These are phyloP conservation scores for Brasenia schreberi DNA, from an alignment of 164 flowering plant genomes.

Conservation along the genomic window DNA sequence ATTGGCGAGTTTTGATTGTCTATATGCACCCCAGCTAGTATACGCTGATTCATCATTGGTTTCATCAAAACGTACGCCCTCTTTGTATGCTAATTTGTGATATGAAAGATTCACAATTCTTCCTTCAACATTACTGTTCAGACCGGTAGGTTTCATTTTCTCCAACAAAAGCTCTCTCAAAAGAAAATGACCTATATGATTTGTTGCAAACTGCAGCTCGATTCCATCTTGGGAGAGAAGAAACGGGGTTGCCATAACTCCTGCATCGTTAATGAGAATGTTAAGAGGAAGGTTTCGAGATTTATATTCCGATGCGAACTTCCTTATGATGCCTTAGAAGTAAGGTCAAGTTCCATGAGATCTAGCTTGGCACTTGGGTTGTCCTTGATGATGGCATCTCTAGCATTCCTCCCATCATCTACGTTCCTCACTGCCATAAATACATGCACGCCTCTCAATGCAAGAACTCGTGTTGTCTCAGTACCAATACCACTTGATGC, in stretches of 20 bases:
- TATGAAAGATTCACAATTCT: constrained; percentile 76
- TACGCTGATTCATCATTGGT: constrained; percentile 55
- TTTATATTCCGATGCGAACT: constrained; percentile 44
- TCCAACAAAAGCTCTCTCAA: constrained; percentile 64
- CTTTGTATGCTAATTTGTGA: constrained; percentile 34
- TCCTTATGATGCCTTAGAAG: constrained; percentile 59
- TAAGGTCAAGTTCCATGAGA: constrained; percentile 66
- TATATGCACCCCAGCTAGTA: constrained; percentile 30
- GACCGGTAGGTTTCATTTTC: constrained; percentile 54
- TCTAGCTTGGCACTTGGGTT: constrained; percentile 52
- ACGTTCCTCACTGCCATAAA: constrained; percentile 65
- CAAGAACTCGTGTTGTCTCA: constrained; percentile 73
- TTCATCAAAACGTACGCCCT: constrained; percentile 60
- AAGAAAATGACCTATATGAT: constrained; percentile 78
- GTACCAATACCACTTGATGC: constrained; percentile 80
- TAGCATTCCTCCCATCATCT: constrained; percentile 37
- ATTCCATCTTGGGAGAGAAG: constrained; percentile 51
- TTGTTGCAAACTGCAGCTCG: constrained; percentile 72
- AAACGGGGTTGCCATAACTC: constrained; percentile 49
- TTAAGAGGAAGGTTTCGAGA: constrained; percentile 44
- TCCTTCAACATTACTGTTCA: constrained; percentile 43
- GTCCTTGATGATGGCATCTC: constrained; percentile 40
- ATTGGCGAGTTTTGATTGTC: constrained; percentile 75
- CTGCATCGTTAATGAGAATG: constrained; percentile 73
- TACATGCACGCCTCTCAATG: constrained; percentile 55